Evolutionary conservation across 2,329 filamentous ascomycete genomes (phyloP), one percentile per base, ranked within the genome.

Genomic region (Cladosporium cucumerinum): DNA sequence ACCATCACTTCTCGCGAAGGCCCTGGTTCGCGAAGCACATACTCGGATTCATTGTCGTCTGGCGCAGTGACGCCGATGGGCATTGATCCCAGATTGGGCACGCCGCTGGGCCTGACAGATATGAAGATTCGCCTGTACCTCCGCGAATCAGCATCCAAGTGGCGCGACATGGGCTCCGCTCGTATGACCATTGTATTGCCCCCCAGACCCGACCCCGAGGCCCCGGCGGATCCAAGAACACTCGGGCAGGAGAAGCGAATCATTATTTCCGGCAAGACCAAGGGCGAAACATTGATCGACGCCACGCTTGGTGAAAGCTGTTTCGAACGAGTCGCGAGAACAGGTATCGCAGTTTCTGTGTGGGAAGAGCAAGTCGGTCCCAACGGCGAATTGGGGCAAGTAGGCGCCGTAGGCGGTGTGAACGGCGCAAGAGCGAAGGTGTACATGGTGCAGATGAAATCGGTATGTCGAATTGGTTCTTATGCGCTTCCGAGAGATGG

Each of bases 91-190:
- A 70, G 67, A 30, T 61, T 75, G 36, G 76, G 76, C 8, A 75
- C 75, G 23, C 84, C 87, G 23, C 77, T 88, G 25, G 90, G 89
- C 62, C 87, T 92, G 65, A 89, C 89, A 63, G 93, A 95, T 72
- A 87, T 94, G 60, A 93, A 93, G 71, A 91, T 97, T 70, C 85
- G 93, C 39, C 85, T 98, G 14, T 97, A 98, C 76, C 83, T 91
- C 57, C 88, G 94, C 58, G 89, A 93, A 66, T 82, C 81, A 11
- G 82, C 86, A 1, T 87, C 87, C 58, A 94, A 94, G 75, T 99
- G 95, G 95, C 88, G 92, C 67, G 93, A 98, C 75, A 88, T 93
- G 80, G 94, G 95, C 69, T 88, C 91, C 70, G 96, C 93, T 66
- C 84, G 87, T 43, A 81, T 99, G 66, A 92, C 90, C 18, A 92